phyloP scores from a whole-genome alignment of 306 rosid genomes.

The Vicia villosa region DNA sequence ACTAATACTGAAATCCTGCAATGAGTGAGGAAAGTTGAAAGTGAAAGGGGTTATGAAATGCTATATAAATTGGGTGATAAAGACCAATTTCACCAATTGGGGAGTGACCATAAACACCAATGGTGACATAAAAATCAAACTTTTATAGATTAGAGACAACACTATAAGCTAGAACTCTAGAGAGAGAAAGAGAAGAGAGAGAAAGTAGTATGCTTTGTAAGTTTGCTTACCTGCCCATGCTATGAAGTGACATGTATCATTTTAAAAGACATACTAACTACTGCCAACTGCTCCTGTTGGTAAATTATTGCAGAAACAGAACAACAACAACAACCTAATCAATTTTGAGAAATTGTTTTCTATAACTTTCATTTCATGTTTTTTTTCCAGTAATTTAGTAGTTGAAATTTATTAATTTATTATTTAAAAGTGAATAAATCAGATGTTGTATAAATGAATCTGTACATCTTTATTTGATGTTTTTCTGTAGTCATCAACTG shows the following conservation, averaged over 20 bases:
- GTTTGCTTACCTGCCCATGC: slow-evolving; percentile 65
- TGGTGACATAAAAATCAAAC: slow-evolving; percentile 58
- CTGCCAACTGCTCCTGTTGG: slow-evolving; percentile 90
- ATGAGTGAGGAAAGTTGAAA: slow-evolving; percentile 48
- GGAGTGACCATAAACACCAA: slow-evolving; percentile 54
- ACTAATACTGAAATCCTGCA: slow-evolving; percentile 50
- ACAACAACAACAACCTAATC: slow-evolving; percentile 49
- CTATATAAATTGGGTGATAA: slow-evolving; percentile 40
- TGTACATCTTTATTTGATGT: too few species aligned
- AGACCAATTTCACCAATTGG: slow-evolving; percentile 52
- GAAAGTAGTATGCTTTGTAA: neutral
- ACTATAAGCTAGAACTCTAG: slow-evolving; percentile 43
- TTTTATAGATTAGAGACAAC: slow-evolving; percentile 59
- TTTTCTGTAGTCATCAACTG: too few species aligned
- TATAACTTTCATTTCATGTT: neutral
- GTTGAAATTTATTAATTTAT: too few species aligned
- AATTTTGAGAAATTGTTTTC: neutral
- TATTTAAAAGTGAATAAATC: too few species aligned
- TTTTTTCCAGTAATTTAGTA: too few species aligned
- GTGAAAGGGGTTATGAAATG: slow-evolving; percentile 58
- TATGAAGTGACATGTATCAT: slow-evolving; percentile 69
- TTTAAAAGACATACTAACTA: slow-evolving; percentile 79
- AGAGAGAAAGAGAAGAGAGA: slow-evolving; percentile 24
- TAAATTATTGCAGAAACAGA: slow-evolving; percentile 72
- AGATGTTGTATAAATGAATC: too few species aligned